Conservation (phyloP, 2,329 filamentous ascomycete species). For the Fusarium verticillioides region DNA sequence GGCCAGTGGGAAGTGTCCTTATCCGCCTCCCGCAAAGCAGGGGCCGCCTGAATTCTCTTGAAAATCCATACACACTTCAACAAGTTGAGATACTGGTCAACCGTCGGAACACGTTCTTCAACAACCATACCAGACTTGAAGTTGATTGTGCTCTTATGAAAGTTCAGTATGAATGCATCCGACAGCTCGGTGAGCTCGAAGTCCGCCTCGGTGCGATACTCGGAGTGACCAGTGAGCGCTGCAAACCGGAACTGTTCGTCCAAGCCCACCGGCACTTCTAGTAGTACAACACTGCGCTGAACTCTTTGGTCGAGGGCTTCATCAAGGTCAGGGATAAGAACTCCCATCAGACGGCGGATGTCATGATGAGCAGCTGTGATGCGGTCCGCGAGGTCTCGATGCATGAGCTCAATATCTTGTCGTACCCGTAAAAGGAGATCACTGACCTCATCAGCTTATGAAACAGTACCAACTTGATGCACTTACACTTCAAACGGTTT, state of each 20-base stretch:
- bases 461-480: background rate
- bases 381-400: slow-evolving; percentile 37
- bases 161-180: slow-evolving; percentile 49
- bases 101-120: slow-evolving; percentile 36
- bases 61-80: slow-evolving; percentile 51
- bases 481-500: slow-evolving; percentile 53
- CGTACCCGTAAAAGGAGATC: slow-evolving; percentile 48
- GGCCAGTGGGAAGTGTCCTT: slow-evolving; percentile 49
- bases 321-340: slow-evolving; percentile 43
- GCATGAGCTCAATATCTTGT: slow-evolving; percentile 45
- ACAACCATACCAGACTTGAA: slow-evolving; percentile 45
- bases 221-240: slow-evolving; percentile 36
- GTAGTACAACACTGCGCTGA: slow-evolving; percentile 19
- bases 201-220: slow-evolving; percentile 33
- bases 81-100: slow-evolving; percentile 47
- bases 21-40: slow-evolving; percentile 13
- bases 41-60: slow-evolving; percentile 30
- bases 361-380: slow-evolving; percentile 41
- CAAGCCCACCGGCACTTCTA: slow-evolving; percentile 39
- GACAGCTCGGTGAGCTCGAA: slow-evolving; percentile 45
- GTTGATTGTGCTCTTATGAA: slow-evolving; percentile 41
- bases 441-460: slow-evolving; percentile 30
- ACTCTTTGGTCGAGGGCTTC: slow-evolving; percentile 38
- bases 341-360: slow-evolving; percentile 40
- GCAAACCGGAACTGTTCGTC: slow-evolving; percentile 40